These are phyloP conservation scores for Barnettozyma vustinii DNA, from an alignment of 805 yeast species.

Conservation along the genomic window DNA sequence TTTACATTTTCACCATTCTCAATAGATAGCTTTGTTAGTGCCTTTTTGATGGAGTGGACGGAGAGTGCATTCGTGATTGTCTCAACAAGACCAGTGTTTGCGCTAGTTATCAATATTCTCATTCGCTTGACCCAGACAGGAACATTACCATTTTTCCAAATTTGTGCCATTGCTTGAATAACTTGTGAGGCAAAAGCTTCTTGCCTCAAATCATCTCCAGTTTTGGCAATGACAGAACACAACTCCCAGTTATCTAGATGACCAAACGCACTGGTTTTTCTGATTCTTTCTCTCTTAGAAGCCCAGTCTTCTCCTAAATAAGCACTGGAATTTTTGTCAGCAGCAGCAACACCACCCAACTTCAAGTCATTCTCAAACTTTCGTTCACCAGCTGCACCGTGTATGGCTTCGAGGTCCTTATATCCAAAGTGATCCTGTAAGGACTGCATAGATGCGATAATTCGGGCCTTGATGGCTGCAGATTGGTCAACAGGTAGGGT, in stretches of 20 bases:
- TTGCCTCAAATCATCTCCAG: slow-evolving; percentile 93
- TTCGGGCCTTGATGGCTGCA: slow-evolving; percentile 59
- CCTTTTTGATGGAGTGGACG: slow-evolving; percentile 89
- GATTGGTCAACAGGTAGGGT: slow-evolving; percentile 53
- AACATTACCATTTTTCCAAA: slow-evolving; percentile 69
- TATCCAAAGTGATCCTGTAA: slow-evolving; percentile 63
- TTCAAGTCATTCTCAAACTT: slow-evolving; percentile 89
- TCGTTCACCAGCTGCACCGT: slow-evolving; percentile 83
- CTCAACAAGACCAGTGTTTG: slow-evolving; percentile 88
- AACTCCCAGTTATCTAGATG: slow-evolving; percentile 90
- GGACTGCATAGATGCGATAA: slow-evolving; percentile 69
- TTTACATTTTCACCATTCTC: slow-evolving; percentile 63
- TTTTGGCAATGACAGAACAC: slow-evolving; percentile 92
- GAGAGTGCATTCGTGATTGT: slow-evolving; percentile 94
- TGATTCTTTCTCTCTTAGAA: slow-evolving; percentile 71
- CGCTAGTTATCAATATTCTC: slow-evolving; percentile 88
- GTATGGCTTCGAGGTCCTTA: slow-evolving; percentile 43
- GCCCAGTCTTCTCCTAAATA: slow-evolving; percentile 93
- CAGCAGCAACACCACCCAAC: slow-evolving; percentile 55
- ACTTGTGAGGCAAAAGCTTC: slow-evolving; percentile 97
- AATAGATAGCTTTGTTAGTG: slow-evolving; percentile 71
- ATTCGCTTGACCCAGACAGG: slow-evolving; percentile 89
- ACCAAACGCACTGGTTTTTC: slow-evolving; percentile 75
- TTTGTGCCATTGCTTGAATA: slow-evolving; percentile 77
- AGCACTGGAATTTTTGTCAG: slow-evolving; percentile 34